Conservation (phyloP, 1,139 yeast species). For the Eremothecium sinecaudum region DNA sequence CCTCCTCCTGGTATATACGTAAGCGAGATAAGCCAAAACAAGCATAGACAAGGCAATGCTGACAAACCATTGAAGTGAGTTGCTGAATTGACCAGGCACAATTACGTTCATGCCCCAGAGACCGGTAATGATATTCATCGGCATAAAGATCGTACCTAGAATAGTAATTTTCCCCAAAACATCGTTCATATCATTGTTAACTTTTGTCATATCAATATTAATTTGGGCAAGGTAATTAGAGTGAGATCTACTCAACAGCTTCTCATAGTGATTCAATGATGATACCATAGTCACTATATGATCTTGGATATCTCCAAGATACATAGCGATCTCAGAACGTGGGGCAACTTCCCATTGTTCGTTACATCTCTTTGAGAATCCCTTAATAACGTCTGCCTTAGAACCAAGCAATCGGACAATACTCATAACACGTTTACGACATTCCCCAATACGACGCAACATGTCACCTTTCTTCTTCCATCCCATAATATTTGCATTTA, state of each 20-base stretch:
- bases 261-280: conserved; percentile 86
- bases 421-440: conserved; percentile 90
- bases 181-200: conserved; percentile 95
- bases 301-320: conserved; percentile 88
- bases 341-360: conserved; percentile 76
- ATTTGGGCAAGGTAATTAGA: conserved; percentile 93
- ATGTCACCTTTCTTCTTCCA: conserved; percentile 93
- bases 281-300: conserved; percentile 94
- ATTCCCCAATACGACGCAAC: conserved; percentile 89
- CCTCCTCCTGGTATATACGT: conserved; percentile 37
- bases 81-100: conserved; percentile 83
- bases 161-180: conserved; percentile 89
- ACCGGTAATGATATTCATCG: conserved; percentile 90
- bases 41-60: conserved; percentile 38
- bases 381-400: conserved; percentile 93
- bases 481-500: conserved; percentile 45
- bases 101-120: conserved; percentile 98
- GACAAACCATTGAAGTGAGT: conserved; percentile 75
- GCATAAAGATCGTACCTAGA: conserved; percentile 87
- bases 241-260: conserved; percentile 83
- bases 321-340: conserved; percentile 74
- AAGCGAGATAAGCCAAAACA: conserved; percentile 37
- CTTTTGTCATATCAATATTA: conserved; percentile 93
- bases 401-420: conserved; percentile 73
- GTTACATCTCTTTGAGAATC: conserved; percentile 82